Evolutionary conservation across 2,329 filamentous ascomycete genomes (phyloP).

Genomic region (Ophiostoma novo-ulmi): DNA sequence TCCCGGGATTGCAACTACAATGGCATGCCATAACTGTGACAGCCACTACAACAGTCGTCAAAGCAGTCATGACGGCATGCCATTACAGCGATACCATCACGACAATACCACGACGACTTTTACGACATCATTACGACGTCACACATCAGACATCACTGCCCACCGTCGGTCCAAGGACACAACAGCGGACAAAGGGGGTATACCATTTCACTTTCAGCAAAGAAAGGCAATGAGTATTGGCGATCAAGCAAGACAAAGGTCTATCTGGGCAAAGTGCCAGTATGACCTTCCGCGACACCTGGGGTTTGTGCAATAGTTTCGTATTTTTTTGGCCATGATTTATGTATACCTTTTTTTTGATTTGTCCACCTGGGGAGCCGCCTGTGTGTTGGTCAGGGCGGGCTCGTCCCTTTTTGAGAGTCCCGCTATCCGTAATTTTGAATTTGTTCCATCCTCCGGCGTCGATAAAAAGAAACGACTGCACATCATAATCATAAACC

Average conservation of each 20-base stretch:
- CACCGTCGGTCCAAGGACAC: not conserved
- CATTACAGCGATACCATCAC: not conserved
- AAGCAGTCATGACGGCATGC: not conserved
- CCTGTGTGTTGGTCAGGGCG: not conserved
- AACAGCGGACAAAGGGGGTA: conserved; percentile 17
- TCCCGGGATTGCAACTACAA: not conserved
- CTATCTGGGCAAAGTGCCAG: conserved; percentile 49
- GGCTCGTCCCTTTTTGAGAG: conserved; percentile 13
- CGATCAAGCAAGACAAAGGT: conserved; percentile 72
- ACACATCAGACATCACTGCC: not conserved
- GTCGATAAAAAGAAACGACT: conserved; percentile 16
- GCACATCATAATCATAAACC: conserved; percentile 19
- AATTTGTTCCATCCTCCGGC: conserved; percentile 13
- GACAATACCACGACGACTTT: not conserved
- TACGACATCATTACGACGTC: not conserved
- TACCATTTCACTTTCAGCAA: conserved; percentile 28
- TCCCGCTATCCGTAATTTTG: conserved; percentile 14
- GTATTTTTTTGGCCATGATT: conserved; percentile 23
- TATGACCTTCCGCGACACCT: conserved; percentile 86
- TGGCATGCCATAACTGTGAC: not conserved
- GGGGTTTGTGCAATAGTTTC: conserved; percentile 45
- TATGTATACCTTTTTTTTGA: conserved; percentile 10
- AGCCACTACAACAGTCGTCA: not conserved
- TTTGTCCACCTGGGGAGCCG: conserved; percentile 11
- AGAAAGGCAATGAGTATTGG: conserved; percentile 49